Evolutionary conservation across 129 eudicot species (phyloP).

Genomic region (Lonicera japonica): DNA sequence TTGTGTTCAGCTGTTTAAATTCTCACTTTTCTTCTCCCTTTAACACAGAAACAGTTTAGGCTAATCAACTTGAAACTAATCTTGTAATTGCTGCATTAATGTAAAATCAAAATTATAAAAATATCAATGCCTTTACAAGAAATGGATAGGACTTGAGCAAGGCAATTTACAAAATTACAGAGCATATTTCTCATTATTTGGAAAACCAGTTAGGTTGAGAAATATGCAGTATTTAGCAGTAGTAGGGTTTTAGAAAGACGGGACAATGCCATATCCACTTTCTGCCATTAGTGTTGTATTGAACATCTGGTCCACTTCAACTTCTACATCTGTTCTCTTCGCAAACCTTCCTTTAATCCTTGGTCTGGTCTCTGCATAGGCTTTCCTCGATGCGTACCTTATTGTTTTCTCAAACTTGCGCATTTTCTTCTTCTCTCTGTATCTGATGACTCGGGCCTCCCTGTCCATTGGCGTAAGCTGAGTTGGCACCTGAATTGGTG

Average conservation of each 20-base stretch:
- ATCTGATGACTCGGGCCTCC: constrained; percentile 84
- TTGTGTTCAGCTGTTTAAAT: neutral
- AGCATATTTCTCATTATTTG: constrained; percentile 21
- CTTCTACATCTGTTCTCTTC: constrained; percentile 63
- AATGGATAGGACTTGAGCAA: constrained; percentile 12
- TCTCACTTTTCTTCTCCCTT: neutral
- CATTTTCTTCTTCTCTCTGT: constrained; percentile 92
- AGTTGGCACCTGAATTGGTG: constrained; percentile 56
- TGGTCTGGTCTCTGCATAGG: constrained; percentile 98
- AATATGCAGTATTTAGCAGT: constrained; percentile 11
- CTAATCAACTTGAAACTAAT: too few relatives aligned
- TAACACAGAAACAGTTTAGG: neutral
- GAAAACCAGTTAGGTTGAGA: constrained; percentile 27
- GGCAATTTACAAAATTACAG: constrained; percentile 18
- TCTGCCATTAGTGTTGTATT: constrained; percentile 49
- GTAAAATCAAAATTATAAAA: constrained; percentile 2
- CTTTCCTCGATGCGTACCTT: constrained; percentile 95
- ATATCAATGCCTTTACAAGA: constrained; percentile 10
- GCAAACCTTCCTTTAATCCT: constrained; percentile 96
- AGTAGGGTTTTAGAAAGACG: constrained; percentile 47
- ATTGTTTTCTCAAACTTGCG: constrained; percentile 93
- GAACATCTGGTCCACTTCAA: constrained; percentile 69
- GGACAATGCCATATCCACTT: constrained; percentile 70
- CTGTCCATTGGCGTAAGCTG: constrained; percentile 73
- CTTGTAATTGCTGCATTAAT: too few relatives aligned